Evolutionary conservation across 768 basidiomycete species (phyloP), one percentile per base, ranked within the genome.

Genomic region (Collybiopsis confluens): DNA sequence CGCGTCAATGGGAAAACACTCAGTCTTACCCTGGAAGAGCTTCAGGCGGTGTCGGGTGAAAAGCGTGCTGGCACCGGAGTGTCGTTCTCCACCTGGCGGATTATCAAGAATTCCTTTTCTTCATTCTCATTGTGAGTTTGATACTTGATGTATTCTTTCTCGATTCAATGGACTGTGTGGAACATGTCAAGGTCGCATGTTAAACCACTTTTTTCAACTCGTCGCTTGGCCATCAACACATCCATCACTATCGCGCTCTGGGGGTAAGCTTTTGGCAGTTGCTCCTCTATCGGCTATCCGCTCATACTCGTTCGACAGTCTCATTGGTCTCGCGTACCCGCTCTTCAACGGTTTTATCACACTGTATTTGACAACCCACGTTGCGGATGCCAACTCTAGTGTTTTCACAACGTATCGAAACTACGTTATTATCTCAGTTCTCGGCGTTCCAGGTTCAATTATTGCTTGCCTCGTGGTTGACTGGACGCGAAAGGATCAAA

Each of bases 321-420:
- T 77, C 23, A 75, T 80, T 46, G 81, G 80, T 7, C 70, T 81
- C 1, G 79, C 77, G 6, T 82, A 77, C 58, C 81, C 81, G 3
- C 67, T 82, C 2, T 80, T 75, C 67, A 80, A 70, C 52, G 62
- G 69, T 2, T 83, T 81, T 65, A 68, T 83, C 23, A 75, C 81
- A 2, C 64, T 77, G 1, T 79, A 79, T 57, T 72, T 80, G 18
- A 64, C 61, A 26, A 64, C 68, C 16, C 72, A 68, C 24, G 64
- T 70, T 0, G 58, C 62, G 4, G 57, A 58, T 10, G 10, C 64
- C 4, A 52, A n/a, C n/a, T n/a, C 63, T 10, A 61, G 56, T 33
- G 58, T 71, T 0, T 55, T 58, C 48, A 53, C 41, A 4, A 76
- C 75, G 3, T 79, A 77, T 58, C 73, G 77, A 44, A 77, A 80